Evolutionary conservation across 1,284 basidiomycete genomes (phyloP).

Genomic region (Ceratobasidium sp.): DNA sequence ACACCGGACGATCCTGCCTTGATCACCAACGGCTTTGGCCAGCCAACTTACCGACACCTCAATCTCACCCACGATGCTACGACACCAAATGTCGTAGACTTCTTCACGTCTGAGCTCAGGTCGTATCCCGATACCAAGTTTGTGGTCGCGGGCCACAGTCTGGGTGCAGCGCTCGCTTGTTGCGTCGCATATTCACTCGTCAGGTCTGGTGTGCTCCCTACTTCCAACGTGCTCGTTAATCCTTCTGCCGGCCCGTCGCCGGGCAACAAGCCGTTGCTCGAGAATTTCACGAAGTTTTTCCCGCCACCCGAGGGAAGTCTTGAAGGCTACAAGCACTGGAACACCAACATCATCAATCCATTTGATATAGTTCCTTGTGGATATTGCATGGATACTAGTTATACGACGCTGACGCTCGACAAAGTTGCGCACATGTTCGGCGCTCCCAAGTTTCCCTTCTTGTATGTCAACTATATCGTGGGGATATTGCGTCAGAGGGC

Average conservation of each 20-base stretch:
- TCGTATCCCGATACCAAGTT: background rate
- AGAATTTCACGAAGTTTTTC: background rate
- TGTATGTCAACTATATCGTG: background rate
- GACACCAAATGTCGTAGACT: background rate
- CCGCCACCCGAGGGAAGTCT: background rate
- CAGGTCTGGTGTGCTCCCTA: background rate
- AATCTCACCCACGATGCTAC: background rate
- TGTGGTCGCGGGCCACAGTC: slow-evolving; percentile 33
- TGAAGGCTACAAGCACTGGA: slow-evolving; percentile 22
- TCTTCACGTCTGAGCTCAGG: background rate
- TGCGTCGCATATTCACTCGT: background rate
- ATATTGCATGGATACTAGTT: background rate
- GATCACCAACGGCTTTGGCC: background rate
- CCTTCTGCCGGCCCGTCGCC: slow-evolving; percentile 18
- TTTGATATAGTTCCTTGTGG: slow-evolving; percentile 32
- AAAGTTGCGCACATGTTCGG: background rate
- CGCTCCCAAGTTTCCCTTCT: background rate
- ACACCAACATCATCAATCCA: slow-evolving; percentile 26
- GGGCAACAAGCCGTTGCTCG: slow-evolving; percentile 12
- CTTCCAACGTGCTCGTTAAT: slow-evolving; percentile 1
- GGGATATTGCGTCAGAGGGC: background rate
- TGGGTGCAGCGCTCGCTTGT: slow-evolving; percentile 29
- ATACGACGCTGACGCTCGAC: background rate
- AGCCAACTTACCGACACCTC: background rate
- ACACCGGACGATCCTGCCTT: background rate